Conservation (phyloP, 495 filamentous ascomycete species). For the Penicillium verhagenii region DNA sequence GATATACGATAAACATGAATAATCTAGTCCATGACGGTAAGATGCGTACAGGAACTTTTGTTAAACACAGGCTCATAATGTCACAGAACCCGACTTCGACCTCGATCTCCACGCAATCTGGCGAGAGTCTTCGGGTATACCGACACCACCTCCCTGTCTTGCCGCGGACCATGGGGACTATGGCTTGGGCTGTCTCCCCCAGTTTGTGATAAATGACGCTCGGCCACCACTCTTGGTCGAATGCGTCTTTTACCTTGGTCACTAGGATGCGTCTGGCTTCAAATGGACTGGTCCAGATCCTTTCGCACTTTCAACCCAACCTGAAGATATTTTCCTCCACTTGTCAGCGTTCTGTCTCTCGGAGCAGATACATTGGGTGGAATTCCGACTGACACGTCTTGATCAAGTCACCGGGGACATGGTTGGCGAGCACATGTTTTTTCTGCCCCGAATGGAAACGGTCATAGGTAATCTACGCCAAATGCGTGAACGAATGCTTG, state of each 20-base stretch:
- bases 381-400: constrained; percentile 3
- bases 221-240: background rate
- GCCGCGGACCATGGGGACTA: constrained; percentile 1
- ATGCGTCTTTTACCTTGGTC: constrained; percentile 2
- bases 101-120: constrained; percentile 5
- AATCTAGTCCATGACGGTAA: background rate
- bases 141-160: constrained; percentile 7
- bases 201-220: background rate
- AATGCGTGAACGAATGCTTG: constrained; percentile 1
- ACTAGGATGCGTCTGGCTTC: background rate
- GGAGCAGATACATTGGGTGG: constrained; percentile 5
- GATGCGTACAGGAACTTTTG: background rate
- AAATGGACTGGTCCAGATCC: constrained; percentile 8
- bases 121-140: constrained; percentile 8
- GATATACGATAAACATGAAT: background rate
- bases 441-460: constrained; percentile 7
- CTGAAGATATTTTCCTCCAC: constrained; percentile 7
- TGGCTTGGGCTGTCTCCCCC: background rate
- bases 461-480: constrained; percentile 6
- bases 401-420: background rate
- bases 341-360: constrained; percentile 3
- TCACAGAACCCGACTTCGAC: constrained; percentile 5
- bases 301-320: background rate
- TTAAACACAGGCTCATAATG: background rate
- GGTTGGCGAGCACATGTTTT: constrained; percentile 10